Evolutionary conservation across 192 early-diverging fungal species (phyloP), one percentile per base, ranked within the genome.

Genomic region (Gonapodya sp.): DNA sequence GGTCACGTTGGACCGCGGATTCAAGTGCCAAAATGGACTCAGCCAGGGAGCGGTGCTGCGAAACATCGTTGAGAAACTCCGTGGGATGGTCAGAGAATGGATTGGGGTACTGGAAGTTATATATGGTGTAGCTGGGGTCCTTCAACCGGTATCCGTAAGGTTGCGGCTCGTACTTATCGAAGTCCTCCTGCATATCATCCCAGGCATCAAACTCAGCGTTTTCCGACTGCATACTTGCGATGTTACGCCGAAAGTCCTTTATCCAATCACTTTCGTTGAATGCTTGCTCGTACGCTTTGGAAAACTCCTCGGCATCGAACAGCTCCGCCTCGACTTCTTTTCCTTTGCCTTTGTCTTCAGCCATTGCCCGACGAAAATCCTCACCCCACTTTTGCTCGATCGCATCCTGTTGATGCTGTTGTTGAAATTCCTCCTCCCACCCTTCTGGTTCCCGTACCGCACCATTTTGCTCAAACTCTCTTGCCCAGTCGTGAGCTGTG

Each of bases 11-110:
- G 33, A 97, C 91, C 0, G 92, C 88, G 31, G 95, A 95, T 85
- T 99, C 98, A 8, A 98, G 90, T 1, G 94, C 93, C 80, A 98
- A 84, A 73, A 98, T 96, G 0, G 94, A 89, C 78, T 98, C 98
- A 18, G 93, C 87, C 8, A 99, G 87, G 82, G 92, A 93, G 31
- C 84, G 83, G 31, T 91, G 90, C 35, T 8, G 78, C 35, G 73
- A 80, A 16, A 35, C 73, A 30, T 83, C 80, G 72, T 34, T 18
- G 83, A 89, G 35, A 83, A 35, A 2, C 81, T 37, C 84, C 80
- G 78, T 0, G 14, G 83, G 81, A 33, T 81, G 73, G 30, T 77
- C 36, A 18, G 93, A 78, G 80, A 90, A 96, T 18, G 93, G 94
- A 81, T 96, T 96, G 82, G 87, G 88, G 34, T 86, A 82, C 30